Conservation (phyloP, 2,329 filamentous ascomycete genomes). For the Hymenotorrendiella dingleyae region DNA sequence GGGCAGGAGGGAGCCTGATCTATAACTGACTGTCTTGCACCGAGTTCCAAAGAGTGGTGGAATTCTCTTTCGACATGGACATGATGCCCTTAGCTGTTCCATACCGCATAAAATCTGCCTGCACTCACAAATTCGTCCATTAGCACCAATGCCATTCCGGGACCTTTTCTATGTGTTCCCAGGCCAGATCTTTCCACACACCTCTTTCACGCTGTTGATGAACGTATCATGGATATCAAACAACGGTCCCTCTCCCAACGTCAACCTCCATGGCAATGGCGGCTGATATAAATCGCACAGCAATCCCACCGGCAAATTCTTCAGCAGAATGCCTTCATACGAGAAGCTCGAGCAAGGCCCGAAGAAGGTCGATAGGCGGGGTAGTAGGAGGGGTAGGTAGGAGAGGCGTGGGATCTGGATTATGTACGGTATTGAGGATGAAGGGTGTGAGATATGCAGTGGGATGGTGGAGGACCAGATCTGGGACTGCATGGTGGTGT, state of each 20-base stretch:
- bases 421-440: conserved; percentile 31
- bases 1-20: conserved; percentile 23
- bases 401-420: conserved; percentile 59
- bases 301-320: conserved; percentile 64
- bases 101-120: conserved; percentile 58
- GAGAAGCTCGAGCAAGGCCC: conserved; percentile 51
- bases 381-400: conserved; percentile 61
- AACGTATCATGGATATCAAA: conserved; percentile 52
- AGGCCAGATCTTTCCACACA: conserved; percentile 13
- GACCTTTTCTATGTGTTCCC: background rate
- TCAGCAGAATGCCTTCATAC: conserved; percentile 61
- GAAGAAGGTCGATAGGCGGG: conserved; percentile 59
- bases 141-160: too few relatives aligned
- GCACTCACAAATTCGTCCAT: background rate
- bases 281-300: conserved; percentile 59
- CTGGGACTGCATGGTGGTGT: conserved; percentile 24
- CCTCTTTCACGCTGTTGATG: conserved; percentile 65
- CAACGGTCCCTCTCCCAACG: conserved; percentile 51
- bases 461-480: conserved; percentile 31
- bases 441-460: conserved; percentile 28
- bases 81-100: conserved; percentile 67
- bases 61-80: conserved; percentile 63
- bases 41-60: conserved; percentile 58
- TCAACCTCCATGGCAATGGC: conserved; percentile 55
- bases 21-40: conserved; percentile 56